Conservation (phyloP, 2,329 filamentous ascomycete genomes). For the Hawksworthiomyces lignivorus region DNA sequence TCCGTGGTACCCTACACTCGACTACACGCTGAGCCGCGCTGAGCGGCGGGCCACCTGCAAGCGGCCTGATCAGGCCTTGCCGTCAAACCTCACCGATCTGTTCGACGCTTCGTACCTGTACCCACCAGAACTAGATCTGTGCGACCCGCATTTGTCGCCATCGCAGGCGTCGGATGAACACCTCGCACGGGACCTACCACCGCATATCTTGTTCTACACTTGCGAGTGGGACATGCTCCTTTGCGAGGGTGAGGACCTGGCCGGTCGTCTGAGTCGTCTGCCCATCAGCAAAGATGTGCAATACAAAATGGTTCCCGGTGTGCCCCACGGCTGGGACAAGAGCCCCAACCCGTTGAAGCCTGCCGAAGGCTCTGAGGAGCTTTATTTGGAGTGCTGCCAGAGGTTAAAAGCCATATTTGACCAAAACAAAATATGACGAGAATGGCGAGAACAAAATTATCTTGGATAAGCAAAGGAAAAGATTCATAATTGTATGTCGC, state of each 20-base stretch:
- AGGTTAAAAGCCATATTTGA: slow-evolving; percentile 2
- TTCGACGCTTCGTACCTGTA: slow-evolving; percentile 57
- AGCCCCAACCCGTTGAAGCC: slow-evolving; percentile 51
- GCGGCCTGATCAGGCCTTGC: slow-evolving; percentile 50
- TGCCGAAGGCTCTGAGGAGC: slow-evolving; percentile 40
- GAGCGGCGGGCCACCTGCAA: slow-evolving; percentile 47
- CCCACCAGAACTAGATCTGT: slow-evolving; percentile 39
- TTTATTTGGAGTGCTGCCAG: slow-evolving; percentile 47
- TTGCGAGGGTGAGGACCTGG: slow-evolving; percentile 18
- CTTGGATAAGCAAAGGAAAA: no score
- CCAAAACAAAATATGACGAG: no score
- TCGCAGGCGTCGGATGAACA: slow-evolving; percentile 46
- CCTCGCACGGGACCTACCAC: slow-evolving; percentile 38
- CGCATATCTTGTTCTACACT: slow-evolving; percentile 49
- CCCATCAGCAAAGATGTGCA: slow-evolving; percentile 47
- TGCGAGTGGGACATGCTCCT: slow-evolving; percentile 41
- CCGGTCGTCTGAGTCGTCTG: slow-evolving; percentile 29
- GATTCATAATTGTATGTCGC: no score
- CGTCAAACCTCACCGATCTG: slow-evolving; percentile 50
- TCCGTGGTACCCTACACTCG: slow-evolving; percentile 52
- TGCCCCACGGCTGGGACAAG: slow-evolving; percentile 61
- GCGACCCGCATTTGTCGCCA: slow-evolving; percentile 50
- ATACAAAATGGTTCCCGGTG: slow-evolving; percentile 50
- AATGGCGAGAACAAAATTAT: no score
- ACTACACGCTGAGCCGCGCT: slow-evolving; percentile 50